Conservation (phyloP, 1,284 basidiomycete genomes). For the Papiliotrema fonsecae region DNA sequence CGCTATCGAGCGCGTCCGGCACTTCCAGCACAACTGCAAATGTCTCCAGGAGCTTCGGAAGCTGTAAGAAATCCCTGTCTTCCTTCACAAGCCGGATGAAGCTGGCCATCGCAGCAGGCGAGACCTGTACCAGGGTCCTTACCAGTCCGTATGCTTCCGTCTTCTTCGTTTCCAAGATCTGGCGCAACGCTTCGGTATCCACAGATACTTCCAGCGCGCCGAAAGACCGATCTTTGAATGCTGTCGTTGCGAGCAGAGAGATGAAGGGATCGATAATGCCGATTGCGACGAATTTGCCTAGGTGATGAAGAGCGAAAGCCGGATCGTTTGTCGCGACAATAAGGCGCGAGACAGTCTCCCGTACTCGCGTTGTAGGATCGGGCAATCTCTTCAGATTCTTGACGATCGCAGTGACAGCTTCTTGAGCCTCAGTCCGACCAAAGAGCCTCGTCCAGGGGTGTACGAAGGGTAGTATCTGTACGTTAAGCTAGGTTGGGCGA, state of each 20-base stretch:
- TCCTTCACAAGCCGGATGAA: background rate
- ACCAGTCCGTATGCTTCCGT: conserved; percentile 7
- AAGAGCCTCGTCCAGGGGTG: conserved; percentile 34
- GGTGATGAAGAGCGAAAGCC: background rate
- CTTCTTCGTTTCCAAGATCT: background rate
- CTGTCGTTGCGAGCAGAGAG: background rate
- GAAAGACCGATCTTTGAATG: background rate
- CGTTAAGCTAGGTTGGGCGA: background rate
- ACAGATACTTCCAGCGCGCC: background rate
- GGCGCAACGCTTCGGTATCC: background rate
- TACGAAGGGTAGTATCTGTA: conserved; percentile 17
- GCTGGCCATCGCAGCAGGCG: background rate
- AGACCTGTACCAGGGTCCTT: conserved; percentile 1
- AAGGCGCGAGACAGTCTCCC: conserved; percentile 9
- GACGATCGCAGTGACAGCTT: conserved; percentile 9
- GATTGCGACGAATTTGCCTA: background rate
- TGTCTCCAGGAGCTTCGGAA: background rate
- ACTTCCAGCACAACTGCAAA: background rate
- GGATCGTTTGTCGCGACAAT: conserved; percentile 11
- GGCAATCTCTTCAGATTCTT: conserved; percentile 8
- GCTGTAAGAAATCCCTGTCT: background rate
- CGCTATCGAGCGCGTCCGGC: background rate
- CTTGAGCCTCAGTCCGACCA: conserved; percentile 10
- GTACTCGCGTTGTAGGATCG: background rate
- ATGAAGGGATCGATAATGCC: conserved; percentile 2